Percentiles rank a stretch among this genome's conserved stretches.
These are phyloP conservation scores for Racocetra persica DNA, from an alignment of 371 early-diverging fungal genomes.

Conservation along the genomic window DNA sequence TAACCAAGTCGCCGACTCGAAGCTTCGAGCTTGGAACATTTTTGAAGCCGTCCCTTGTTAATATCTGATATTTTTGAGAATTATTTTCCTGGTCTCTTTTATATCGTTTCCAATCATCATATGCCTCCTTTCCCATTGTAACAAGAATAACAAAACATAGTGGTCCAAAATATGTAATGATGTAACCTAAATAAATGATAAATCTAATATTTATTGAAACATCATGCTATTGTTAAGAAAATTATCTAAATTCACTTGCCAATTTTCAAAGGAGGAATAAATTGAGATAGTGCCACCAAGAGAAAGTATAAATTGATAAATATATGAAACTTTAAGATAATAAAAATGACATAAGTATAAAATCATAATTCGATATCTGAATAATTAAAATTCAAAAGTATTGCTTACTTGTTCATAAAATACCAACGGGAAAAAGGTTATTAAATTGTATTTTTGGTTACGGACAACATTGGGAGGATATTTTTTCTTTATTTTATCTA, in stretches of 20 bases:
- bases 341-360: background rate
- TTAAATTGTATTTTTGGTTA: constrained; percentile 96
- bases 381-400: constrained; percentile 12
- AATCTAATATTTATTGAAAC: too few relatives aligned
- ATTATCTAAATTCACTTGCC: constrained; percentile 53
- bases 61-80: constrained; percentile 76
- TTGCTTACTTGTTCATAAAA: constrained; percentile 87
- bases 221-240: too few relatives aligned
- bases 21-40: constrained; percentile 86
- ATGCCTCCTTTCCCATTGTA: constrained; percentile 96
- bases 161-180: constrained; percentile 96
- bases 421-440: constrained; percentile 92
- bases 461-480: constrained; percentile 88
- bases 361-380: background rate
- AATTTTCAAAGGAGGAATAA: constrained; percentile 87
- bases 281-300: constrained; percentile 94
- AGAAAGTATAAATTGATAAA: constrained; percentile 98
- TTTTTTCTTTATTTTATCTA: constrained; percentile 64
- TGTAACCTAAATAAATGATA: constrained; percentile 72
- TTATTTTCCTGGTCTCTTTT: constrained; percentile 95
- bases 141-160: constrained; percentile 93
- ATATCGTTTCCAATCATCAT: constrained; percentile 94
- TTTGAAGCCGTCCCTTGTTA: constrained; percentile 62
- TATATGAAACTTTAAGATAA: constrained; percentile 78
- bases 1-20: constrained; percentile 93